Evolutionary conservation across 2,329 filamentous ascomycete genomes (phyloP).

Genomic region (Uncinocarpus reesii): DNA sequence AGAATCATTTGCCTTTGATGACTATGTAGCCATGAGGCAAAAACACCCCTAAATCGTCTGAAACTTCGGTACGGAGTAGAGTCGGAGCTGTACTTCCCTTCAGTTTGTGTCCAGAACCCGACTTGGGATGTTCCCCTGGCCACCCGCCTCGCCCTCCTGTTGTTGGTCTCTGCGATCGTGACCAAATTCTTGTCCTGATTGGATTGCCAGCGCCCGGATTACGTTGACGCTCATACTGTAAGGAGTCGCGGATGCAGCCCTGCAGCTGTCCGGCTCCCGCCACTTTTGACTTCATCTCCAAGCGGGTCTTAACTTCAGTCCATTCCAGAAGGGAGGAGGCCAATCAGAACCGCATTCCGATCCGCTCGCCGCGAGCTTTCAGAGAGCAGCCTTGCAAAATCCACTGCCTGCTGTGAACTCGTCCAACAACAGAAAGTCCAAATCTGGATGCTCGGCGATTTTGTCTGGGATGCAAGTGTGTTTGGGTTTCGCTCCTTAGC

Average conservation of each 20-base stretch:
- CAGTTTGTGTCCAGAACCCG: not conserved
- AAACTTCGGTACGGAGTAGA: not conserved
- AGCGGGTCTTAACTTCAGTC: slow-evolving; percentile 1
- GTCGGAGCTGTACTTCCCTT: no score
- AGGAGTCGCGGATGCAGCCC: no score
- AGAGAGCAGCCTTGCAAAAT: not conserved
- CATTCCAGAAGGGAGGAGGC: not conserved
- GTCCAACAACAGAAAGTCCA: not conserved
- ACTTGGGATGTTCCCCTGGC: not conserved
- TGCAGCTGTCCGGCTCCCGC: slow-evolving; percentile 1
- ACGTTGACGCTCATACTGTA: no score
- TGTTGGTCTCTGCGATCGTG: no score
- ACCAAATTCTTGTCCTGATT: no score
- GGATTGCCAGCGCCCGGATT: no score
- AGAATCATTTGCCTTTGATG: not conserved
- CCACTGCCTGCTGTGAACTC: not conserved
- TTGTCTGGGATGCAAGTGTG: no score
- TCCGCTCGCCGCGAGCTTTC: no score
- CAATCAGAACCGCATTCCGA: slow-evolving; percentile 1
- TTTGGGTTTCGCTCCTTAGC: no score
- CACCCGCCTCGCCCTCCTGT: not conserved
- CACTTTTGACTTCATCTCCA: not conserved
- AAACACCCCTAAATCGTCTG: not conserved
- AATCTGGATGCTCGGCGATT: no score
- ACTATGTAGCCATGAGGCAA: not conserved